Percentiles rank a stretch among this genome's conserved stretches.
These are phyloP conservation scores for Leptographium wingfieldii DNA, from an alignment of 2,329 filamentous ascomycete species.

Conservation along the genomic window DNA sequence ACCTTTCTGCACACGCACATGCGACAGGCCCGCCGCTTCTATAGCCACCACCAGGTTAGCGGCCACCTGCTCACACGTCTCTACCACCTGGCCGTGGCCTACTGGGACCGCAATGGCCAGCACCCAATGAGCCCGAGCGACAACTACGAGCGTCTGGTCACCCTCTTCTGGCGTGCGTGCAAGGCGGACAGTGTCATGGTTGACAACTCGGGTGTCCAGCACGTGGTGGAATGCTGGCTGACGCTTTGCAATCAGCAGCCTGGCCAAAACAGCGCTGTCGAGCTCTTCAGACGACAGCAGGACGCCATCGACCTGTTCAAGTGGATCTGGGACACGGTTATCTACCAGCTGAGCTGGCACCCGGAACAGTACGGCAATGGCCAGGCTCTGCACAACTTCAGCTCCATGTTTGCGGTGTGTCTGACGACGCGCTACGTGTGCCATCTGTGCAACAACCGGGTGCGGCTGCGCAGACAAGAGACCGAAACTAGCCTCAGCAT, in stretches of 20 bases:
- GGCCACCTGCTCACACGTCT: constrained; percentile 8
- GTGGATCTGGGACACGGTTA: not conserved
- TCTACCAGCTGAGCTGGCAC: constrained; percentile 1
- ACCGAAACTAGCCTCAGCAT: not conserved
- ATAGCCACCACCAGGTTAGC: not conserved
- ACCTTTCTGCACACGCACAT: constrained; percentile 7
- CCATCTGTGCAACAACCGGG: constrained; percentile 1
- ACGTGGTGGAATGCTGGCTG: not conserved
- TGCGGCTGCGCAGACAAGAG: not conserved
- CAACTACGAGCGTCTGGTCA: not conserved
- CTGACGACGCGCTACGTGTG: constrained; percentile 3
- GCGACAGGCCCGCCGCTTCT: not conserved
- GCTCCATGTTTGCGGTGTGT: constrained; percentile 4
- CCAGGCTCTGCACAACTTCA: not conserved
- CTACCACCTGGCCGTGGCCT: constrained; percentile 9
- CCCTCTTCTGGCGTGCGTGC: constrained; percentile 9
- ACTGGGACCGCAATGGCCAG: constrained; percentile 4
- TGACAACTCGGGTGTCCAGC: not conserved
- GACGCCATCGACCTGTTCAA: not conserved
- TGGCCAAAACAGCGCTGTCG: not conserved
- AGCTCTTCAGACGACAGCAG: not conserved
- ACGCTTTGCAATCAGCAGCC: not conserved
- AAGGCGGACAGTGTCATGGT: not conserved
- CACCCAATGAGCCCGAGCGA: constrained; percentile 2
- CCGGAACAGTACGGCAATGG: not conserved